A percentile compares a stretch with the other conserved stretches of the same genome.
These are phyloP conservation scores for Mycena galopus DNA, from an alignment of 768 basidiomycete genomes.

Conservation along the genomic window DNA sequence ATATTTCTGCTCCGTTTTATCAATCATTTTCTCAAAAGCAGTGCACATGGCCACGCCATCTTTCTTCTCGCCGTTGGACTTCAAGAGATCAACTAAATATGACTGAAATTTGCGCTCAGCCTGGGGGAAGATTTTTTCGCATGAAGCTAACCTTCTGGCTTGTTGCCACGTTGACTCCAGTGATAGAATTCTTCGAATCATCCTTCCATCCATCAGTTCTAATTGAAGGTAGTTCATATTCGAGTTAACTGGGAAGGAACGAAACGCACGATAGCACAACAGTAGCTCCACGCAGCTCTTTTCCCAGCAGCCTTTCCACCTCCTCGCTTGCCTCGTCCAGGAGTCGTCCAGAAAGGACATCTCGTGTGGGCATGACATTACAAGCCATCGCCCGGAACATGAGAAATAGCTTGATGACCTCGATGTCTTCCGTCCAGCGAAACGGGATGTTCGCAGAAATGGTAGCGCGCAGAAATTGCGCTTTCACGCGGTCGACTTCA, in stretches of 20 bases:
- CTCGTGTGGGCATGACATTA: not conserved
- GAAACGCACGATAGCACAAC: slow-evolving; percentile 23
- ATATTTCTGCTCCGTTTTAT: not conserved
- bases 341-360: not conserved
- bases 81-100: not conserved
- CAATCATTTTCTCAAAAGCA: not conserved
- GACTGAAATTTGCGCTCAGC: not conserved
- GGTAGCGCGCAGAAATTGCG: not conserved
- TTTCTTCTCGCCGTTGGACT: not conserved
- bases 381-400: not conserved
- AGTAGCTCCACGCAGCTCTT: slow-evolving; percentile 19
- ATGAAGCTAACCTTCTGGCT: slow-evolving; percentile 37
- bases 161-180: slow-evolving; percentile 41
- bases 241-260: no score
- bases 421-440: not conserved
- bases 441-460: not conserved
- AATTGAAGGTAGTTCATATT: no score
- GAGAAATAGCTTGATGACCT: not conserved
- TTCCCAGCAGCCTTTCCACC: slow-evolving; percentile 32
- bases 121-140: no score
- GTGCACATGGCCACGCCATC: not conserved
- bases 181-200: slow-evolving; percentile 36
- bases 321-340: not conserved
- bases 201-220: slow-evolving; percentile 47
- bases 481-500: no score